Base-by-base conservation (phyloP, 1,139 yeast species). In the Lipomyces yarrowii region DNA sequence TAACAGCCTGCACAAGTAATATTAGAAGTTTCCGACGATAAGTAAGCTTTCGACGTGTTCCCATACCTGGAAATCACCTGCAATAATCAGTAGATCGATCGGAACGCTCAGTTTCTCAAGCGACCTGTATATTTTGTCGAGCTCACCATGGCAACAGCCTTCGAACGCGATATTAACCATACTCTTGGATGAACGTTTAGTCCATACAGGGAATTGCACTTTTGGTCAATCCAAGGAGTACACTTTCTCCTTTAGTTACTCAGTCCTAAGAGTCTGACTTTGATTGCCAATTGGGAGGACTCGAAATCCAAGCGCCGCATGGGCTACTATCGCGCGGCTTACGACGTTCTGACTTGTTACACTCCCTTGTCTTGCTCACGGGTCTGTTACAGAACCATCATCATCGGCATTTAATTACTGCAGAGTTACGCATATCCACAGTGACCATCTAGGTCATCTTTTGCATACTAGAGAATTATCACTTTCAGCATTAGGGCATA, bases 121-220 rank as follows among this genome's bases (percentile, higher is more conserved):
- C 2, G 75, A 66, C 4, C 73, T 66, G 74, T 92, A 93, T 2
- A 93, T 88, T 11, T 75, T 73, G 69, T 86, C 79, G 55, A 94
- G 82, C 68, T 87, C 87, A 1, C 99, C 98, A 76, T 94, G 99
- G 70, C 97, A 88, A 76, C 99, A 94, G 23, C 99, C 99, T 74
- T 91, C 94, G 0, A 92, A 83, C 5, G 96, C 97, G 15, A 92
- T 52, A 37, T 59, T 67, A 4, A 70, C 51, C 55, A 46, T 57
- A 8, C 26, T 35, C 33, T 23, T 48, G n/a, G 56, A 32, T 59
- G 10, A 23, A n/a, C 21, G 11, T 18, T 21, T 42, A 37, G 8
- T 21, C 3, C 18, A 18, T 42, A n/a, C 48, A 7, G 23, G 48
- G 10, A 21, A 18, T 18, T 6, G 48, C 8, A 18, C 21, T 2